Conservation (phyloP, 2,329 filamentous ascomycete genomes). For the Ilyonectria mors-panacis region DNA sequence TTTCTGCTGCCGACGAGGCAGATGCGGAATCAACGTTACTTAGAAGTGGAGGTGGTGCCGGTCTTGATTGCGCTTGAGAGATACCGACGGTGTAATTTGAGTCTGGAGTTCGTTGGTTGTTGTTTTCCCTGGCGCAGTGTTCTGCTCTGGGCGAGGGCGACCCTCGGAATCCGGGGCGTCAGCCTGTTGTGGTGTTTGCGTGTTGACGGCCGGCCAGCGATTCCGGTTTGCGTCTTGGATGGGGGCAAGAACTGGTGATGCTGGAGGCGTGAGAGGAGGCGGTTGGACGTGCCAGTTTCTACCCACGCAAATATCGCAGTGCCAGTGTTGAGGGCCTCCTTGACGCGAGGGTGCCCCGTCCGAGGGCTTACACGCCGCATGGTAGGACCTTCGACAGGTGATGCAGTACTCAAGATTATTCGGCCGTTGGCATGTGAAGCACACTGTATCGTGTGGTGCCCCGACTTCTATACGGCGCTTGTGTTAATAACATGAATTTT, state of each 20-base stretch:
- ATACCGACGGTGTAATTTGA: not conserved
- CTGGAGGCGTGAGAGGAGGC: not conserved
- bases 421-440: not conserved
- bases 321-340: not conserved
- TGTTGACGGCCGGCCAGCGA: not conserved
- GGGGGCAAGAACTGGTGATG: not conserved
- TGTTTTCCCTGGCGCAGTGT: not conserved
- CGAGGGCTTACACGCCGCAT: not conserved
- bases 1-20: not conserved
- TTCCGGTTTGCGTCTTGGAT: not conserved
- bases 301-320: not conserved
- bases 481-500: not conserved
- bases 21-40: not conserved
- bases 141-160: not conserved
- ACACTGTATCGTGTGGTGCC: not conserved
- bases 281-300: not conserved
- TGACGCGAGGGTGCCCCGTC: not conserved
- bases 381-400: not conserved
- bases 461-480: not conserved
- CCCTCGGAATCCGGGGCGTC: not conserved
- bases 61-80: not conserved
- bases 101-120: not conserved
- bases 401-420: not conserved
- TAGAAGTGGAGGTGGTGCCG: not conserved
- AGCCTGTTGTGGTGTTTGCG: not conserved